Base-by-base conservation (phyloP, 805 yeast genomes). In the Vanderwaltozyma polyspora region DNA sequence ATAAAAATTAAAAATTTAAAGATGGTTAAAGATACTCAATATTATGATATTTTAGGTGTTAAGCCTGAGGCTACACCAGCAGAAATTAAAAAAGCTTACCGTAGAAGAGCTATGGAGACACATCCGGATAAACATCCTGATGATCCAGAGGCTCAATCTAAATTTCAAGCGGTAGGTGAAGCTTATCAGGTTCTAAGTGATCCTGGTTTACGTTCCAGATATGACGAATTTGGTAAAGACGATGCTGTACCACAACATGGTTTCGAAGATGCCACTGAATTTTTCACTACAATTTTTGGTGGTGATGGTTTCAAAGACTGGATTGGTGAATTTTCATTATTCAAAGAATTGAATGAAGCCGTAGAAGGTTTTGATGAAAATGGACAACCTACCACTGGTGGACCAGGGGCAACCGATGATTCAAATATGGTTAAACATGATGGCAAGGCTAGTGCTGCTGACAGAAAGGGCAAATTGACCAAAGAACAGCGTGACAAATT, bases 71-170 rank as follows among this genome's bases (percentile, higher is more conserved):
- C 96, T 14, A 69, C 81, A 0, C 77, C 77, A 4, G 64, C 72
- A 9, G 94, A 91, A 43, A 83, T 91, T 59, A 91, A 91, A 60
- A 85, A 85, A 56, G 94, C 96, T 0, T 91, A 91, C 59, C 70
- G 98, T 42, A 82, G 81, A 55, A 76, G 76, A 57, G 97, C 97
- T 6, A 80, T 89, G 59, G 68, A 66, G 38, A 81, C 83, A 33
- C 98, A 89, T 57, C 98, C 98, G 1, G 98, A 91, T 57, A 91
- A 91, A 64, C 85, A 89, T 52, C 95, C 94, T n/a, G 77, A 81
- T 49, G 94, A 91, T 55, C 93, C 91, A 27, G 71, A 73, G 10
- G 98, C 98, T 12, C 85, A 89, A 11, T 74, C 71, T 33, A 77
- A 79, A 48, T 91, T 91, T 60, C 95, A 91, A 59, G 82, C 72